Percentiles rank a stretch among this genome's conserved stretches.
phyloP scores from a whole-genome alignment of 768 basidiomycete genomes.

The Leccinum incarnatum region DNA sequence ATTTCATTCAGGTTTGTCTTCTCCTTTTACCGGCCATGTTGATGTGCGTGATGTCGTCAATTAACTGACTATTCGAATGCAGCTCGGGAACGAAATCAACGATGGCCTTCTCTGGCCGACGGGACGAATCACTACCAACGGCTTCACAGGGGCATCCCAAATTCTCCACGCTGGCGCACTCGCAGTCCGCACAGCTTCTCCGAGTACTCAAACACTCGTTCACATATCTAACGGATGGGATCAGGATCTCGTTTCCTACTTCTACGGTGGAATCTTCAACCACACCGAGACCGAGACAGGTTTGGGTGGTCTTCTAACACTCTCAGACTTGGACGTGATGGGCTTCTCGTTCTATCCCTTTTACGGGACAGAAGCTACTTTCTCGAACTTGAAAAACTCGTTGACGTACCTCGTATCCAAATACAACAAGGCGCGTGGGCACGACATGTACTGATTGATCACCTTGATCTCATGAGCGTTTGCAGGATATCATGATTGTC shows the following conservation, averaged over 20 bases:
- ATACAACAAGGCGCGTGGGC: slow-evolving; percentile 8
- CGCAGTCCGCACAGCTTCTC: slow-evolving; percentile 8
- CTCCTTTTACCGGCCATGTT: no score
- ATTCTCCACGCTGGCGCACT: slow-evolving; percentile 36
- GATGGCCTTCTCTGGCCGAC: slow-evolving; percentile 9
- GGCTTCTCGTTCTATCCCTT: slow-evolving; percentile 12
- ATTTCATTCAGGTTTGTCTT: slow-evolving; percentile 9
- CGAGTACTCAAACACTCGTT: slow-evolving; percentile 3
- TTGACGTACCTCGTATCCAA: slow-evolving; percentile 8
- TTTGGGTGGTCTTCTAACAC: slow-evolving; percentile 3
- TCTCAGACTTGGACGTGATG: slow-evolving; percentile 9
- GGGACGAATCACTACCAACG: slow-evolving; percentile 6
- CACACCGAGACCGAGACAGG: neutral
- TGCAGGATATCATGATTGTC: slow-evolving; percentile 9
- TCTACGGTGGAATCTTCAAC: slow-evolving; percentile 6
- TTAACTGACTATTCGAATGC: neutral
- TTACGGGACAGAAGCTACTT: slow-evolving; percentile 5
- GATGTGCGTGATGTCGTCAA: neutral
- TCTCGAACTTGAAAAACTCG: slow-evolving; percentile 6
- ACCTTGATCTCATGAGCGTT: slow-evolving; percentile 1
- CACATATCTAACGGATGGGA: slow-evolving; percentile 14
- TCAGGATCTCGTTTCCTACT: slow-evolving; percentile 1
- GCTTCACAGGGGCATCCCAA: slow-evolving; percentile 11
- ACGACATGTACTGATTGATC: neutral
- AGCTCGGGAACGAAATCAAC: slow-evolving; percentile 16